Percentiles rank a stretch among this genome's conserved stretches.
These are phyloP conservation scores for Ogataea pignaliae DNA, from an alignment of 805 yeast genomes.

Conservation along the genomic window DNA sequence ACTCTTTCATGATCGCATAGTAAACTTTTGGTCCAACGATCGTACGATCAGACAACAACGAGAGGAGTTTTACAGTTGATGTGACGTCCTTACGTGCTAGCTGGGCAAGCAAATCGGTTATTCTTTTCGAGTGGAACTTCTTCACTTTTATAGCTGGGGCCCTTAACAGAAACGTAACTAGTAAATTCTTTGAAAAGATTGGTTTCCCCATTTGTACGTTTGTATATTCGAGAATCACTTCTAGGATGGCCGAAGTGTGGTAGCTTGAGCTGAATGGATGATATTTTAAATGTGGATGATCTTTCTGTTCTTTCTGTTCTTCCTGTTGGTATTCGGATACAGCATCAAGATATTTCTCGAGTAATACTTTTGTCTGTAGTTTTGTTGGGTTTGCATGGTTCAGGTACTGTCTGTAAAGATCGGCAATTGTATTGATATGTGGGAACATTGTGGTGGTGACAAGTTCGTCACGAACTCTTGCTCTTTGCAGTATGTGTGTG, in stretches of 20 bases:
- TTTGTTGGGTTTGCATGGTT: constrained; percentile 3
- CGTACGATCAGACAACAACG: constrained; percentile 2
- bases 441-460: neutral
- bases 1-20: constrained; percentile 12
- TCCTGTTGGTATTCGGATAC: constrained; percentile 3
- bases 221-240: constrained; percentile 15
- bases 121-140: constrained; percentile 4
- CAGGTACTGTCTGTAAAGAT: constrained; percentile 8
- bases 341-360: constrained; percentile 3
- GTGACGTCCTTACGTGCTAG: constrained; percentile 12
- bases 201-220: constrained; percentile 5
- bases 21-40: constrained; percentile 9
- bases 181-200: constrained; percentile 8
- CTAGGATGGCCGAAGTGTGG: constrained; percentile 17
- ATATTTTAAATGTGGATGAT: neutral
- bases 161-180: constrained; percentile 1
- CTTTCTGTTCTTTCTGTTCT: neutral
- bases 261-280: constrained; percentile 14
- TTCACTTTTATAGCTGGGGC: neutral
- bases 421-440: neutral
- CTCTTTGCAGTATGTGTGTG: neutral
- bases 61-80: constrained; percentile 5
- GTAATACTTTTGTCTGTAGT: constrained; percentile 1
- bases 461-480: constrained; percentile 13
- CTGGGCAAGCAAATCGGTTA: constrained; percentile 7